Conservation (phyloP, 108 stramenopile genomes). For the Nitzschia inconspicua region DNA sequence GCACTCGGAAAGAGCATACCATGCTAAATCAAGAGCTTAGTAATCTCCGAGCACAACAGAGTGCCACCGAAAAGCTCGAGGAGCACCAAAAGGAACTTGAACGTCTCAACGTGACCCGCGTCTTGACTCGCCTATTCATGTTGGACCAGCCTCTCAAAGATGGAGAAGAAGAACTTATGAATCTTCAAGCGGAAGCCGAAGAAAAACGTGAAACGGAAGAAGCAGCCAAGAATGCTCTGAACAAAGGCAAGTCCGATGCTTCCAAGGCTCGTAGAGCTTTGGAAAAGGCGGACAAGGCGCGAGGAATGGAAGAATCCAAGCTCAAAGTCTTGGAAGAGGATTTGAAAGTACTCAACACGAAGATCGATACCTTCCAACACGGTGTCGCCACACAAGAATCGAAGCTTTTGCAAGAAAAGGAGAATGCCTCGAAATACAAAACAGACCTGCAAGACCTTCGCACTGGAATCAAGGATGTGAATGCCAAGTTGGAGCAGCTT, state of each 20-base stretch:
- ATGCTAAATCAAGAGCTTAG: no score
- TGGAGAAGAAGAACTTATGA: conserved; percentile 49
- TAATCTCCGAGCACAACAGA: no score
- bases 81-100: no score
- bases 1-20: no score
- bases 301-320: conserved; percentile 56
- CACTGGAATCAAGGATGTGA: conserved; percentile 50
- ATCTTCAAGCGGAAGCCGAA: conserved; percentile 57
- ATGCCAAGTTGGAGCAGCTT: conserved; percentile 43
- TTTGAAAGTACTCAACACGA: conserved; percentile 67
- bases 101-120: no score
- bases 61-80: no score
- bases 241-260: conserved; percentile 72
- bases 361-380: conserved; percentile 64
- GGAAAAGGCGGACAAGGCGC: conserved; percentile 66
- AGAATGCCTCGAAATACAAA: conserved; percentile 54
- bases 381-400: conserved; percentile 58
- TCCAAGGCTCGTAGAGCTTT: conserved; percentile 50
- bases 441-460: conserved; percentile 50
- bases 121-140: no score
- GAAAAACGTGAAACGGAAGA: conserved; percentile 48
- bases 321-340: conserved; percentile 71
- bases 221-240: conserved; percentile 53
- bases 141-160: no score
- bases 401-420: conserved; percentile 51